phyloP scores from a whole-genome alignment of 257 asterid genomes.

The Linderniella brevidens region DNA sequence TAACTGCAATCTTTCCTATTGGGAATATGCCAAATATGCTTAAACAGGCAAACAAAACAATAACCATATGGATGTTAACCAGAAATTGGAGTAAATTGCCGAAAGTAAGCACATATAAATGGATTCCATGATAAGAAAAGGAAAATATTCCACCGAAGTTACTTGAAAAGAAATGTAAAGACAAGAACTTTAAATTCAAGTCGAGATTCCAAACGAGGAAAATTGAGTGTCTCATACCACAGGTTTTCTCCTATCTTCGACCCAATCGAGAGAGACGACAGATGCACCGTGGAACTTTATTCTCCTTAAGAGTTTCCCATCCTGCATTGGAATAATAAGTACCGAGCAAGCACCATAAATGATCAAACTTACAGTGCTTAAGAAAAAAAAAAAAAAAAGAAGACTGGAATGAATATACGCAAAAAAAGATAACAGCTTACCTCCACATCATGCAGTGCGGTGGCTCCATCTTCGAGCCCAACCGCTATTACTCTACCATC shows the following conservation, averaged over 20 bases:
- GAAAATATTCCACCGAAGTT: too few species aligned
- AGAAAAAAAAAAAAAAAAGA: background rate
- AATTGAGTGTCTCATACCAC: constrained; percentile 21
- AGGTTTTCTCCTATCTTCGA: constrained; percentile 50
- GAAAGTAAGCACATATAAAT: too few species aligned
- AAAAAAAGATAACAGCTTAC: constrained; percentile 26
- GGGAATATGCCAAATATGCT: constrained; percentile 91
- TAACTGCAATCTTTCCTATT: constrained; percentile 79
- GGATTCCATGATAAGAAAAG: too few species aligned
- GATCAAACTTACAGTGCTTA: constrained; percentile 6
- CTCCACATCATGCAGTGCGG: constrained; percentile 85
- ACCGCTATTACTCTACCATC: constrained; percentile 90
- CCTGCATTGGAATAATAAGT: constrained; percentile 31
- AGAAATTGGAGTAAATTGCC: too few species aligned
- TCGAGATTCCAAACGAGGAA: constrained; percentile 6
- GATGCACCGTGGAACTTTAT: constrained; percentile 55
- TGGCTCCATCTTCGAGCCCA: constrained; percentile 90
- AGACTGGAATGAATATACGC: background rate
- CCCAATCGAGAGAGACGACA: constrained; percentile 86
- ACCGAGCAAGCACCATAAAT: constrained; percentile 7
- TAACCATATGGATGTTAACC: too few species aligned
- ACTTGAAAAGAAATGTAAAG: too few species aligned
- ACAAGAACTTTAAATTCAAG: background rate
- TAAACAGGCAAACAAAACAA: constrained; percentile 64
- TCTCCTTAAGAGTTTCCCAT: constrained; percentile 80